Evolutionary conservation across 73 alveolate genomes (phyloP).

Genomic region (Paramecium bursaria): DNA sequence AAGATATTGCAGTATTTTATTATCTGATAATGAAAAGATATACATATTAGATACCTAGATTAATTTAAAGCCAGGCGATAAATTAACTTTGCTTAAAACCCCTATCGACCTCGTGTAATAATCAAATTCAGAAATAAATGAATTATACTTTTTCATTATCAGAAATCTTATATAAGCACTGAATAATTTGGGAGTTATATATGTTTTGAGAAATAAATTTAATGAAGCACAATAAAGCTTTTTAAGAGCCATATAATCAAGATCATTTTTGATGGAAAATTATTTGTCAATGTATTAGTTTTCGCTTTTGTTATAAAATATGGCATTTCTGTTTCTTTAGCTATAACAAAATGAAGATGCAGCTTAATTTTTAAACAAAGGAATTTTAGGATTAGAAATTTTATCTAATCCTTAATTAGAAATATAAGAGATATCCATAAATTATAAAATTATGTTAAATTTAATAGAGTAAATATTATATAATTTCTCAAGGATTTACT

Average conservation of each 20-base stretch:
- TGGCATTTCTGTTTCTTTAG: slow-evolving; percentile 8
- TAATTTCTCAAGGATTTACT: background rate
- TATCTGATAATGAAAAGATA: slow-evolving; percentile 4
- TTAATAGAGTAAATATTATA: background rate
- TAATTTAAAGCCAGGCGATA: slow-evolving; percentile 21
- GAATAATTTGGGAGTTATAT: slow-evolving; percentile 56
- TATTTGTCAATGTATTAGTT: slow-evolving; percentile 6
- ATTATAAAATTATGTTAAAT: slow-evolving; percentile 30
- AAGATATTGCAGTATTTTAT: background rate
- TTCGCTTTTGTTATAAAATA: slow-evolving; percentile 11
- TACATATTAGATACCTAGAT: slow-evolving; percentile 35
- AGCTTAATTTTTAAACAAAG: background rate
- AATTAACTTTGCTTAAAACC: slow-evolving; percentile 9
- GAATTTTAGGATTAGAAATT: slow-evolving; percentile 10
- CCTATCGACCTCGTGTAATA: background rate
- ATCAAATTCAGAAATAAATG: background rate
- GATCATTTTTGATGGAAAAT: slow-evolving; percentile 26
- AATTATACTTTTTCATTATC: slow-evolving; percentile 2
- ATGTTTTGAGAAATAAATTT: slow-evolving; percentile 22
- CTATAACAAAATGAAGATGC: slow-evolving; percentile 34
- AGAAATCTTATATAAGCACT: slow-evolving; percentile 1
- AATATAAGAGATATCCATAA: background rate
- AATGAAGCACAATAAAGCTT: slow-evolving; percentile 17
- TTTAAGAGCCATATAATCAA: slow-evolving; percentile 40
- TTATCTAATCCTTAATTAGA: background rate